A percentile compares a stretch with the other conserved stretches of the same genome.
Conservation (phyloP, 371 early-diverging fungal species). For the Mortierella sp. region DNA sequence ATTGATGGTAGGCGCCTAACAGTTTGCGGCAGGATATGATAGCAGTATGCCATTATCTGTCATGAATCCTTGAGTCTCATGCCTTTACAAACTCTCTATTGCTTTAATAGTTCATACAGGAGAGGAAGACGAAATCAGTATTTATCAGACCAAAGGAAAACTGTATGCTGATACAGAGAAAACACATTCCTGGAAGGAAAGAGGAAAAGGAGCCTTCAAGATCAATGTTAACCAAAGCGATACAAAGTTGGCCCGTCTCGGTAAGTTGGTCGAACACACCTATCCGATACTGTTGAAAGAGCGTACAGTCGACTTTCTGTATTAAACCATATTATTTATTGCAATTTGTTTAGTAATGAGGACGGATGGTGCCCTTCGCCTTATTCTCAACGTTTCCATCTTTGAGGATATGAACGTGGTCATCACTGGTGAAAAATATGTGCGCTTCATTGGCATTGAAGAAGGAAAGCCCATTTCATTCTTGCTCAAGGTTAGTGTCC, state of each 20-base stretch:
- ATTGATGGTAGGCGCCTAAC: constrained; percentile 33
- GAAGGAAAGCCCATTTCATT: constrained; percentile 38
- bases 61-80: not conserved
- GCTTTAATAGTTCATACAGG: constrained; percentile 38
- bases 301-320: not conserved
- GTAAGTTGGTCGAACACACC: constrained; percentile 15
- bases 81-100: not conserved
- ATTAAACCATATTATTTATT: not conserved
- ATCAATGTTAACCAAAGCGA: constrained; percentile 39
- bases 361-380: constrained; percentile 45
- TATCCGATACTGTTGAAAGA: not conserved
- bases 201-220: constrained; percentile 53
- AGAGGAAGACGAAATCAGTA: constrained; percentile 46
- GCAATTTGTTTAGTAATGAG: constrained; percentile 39
- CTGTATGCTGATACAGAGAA: constrained; percentile 45
- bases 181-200: constrained; percentile 47
- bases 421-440: constrained; percentile 49
- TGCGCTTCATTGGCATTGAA: constrained; percentile 49
- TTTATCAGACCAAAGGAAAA: constrained; percentile 48
- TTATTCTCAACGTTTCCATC: constrained; percentile 44
- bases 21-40: not conserved
- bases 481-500: constrained; percentile 40
- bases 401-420: constrained; percentile 44
- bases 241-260: constrained; percentile 37
- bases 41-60: not conserved